Percentiles rank a stretch among this genome's conserved stretches.
Conservation (phyloP, 495 filamentous ascomycete species). For the Penicillium antarcticum region DNA sequence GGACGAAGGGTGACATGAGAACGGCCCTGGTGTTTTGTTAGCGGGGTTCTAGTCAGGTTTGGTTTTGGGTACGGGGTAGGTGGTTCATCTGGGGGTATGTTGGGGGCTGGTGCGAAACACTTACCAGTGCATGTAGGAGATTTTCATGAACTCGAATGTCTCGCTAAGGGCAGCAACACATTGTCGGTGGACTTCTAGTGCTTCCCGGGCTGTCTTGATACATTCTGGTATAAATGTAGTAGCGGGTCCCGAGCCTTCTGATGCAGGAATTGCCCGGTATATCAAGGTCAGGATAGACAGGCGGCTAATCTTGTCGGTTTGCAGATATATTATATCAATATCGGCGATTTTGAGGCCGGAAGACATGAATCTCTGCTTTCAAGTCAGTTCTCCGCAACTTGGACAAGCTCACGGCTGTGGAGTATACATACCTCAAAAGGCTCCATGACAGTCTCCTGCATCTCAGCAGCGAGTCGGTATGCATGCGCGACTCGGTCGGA, state of each 20-base stretch:
- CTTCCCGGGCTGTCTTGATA: conserved; percentile 53
- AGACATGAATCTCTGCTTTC: conserved; percentile 11
- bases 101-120: not conserved
- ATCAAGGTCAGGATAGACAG: conserved; percentile 54
- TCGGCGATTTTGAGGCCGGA: conserved; percentile 7
- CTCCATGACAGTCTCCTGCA: conserved; percentile 29
- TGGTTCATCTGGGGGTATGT: not conserved
- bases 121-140: conserved; percentile 64
- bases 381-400: conserved; percentile 4
- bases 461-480: conserved; percentile 28
- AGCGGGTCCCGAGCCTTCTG: conserved; percentile 24
- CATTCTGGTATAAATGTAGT: conserved; percentile 57
- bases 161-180: conserved; percentile 48
- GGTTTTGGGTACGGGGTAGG: not conserved
- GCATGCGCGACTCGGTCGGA: conserved; percentile 39
- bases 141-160: conserved; percentile 40
- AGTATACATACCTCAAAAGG: conserved; percentile 29
- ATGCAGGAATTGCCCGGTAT: conserved; percentile 58
- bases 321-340: conserved; percentile 46
- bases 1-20: conserved; percentile 63
- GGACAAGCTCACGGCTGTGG: not conserved
- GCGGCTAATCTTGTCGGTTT: conserved; percentile 54
- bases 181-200: conserved; percentile 51
- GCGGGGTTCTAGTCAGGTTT: conserved; percentile 1
- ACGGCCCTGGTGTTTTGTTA: conserved; percentile 47